phyloP scores from a whole-genome alignment of 768 basidiomycete species.

The Pholiota conissans region DNA sequence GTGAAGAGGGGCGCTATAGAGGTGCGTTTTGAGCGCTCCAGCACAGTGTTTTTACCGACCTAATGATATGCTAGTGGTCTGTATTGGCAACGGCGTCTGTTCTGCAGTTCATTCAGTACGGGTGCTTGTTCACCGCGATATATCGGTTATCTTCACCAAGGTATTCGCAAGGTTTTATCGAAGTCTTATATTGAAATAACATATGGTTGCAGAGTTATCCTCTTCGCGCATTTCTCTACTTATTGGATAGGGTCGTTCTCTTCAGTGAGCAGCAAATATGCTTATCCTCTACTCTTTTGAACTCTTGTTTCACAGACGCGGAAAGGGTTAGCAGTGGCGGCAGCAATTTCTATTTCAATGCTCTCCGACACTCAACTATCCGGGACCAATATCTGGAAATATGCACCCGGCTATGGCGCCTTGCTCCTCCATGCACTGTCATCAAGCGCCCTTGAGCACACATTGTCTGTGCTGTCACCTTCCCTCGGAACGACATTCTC shows the following conservation, averaged over 20 bases:
- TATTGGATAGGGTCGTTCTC: conserved; percentile 62
- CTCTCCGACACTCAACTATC: conserved; percentile 53
- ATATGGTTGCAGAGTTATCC: conserved; percentile 49
- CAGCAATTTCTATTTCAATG: conserved; percentile 56
- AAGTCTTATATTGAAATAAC: background rate
- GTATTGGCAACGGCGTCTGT: conserved; percentile 67
- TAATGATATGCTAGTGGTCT: conserved; percentile 55
- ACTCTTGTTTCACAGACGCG: conserved; percentile 38
- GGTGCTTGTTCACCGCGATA: conserved; percentile 65
- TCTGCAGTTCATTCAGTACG: conserved; percentile 67
- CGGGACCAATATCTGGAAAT: conserved; percentile 38
- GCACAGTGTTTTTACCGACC: conserved; percentile 8
- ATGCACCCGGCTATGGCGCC: conserved; percentile 67
- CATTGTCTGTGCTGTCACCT: conserved; percentile 55
- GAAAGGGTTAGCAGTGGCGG: conserved; percentile 44
- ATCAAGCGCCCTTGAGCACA: conserved; percentile 64
- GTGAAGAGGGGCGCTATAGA: conserved; percentile 57
- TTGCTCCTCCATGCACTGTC: conserved; percentile 57
- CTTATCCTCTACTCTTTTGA: background rate
- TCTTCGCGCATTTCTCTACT: conserved; percentile 70
- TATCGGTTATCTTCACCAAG: conserved; percentile 66
- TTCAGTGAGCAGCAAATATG: conserved; percentile 37
- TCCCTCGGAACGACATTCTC: conserved; percentile 58
- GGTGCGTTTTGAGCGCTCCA: conserved; percentile 41
- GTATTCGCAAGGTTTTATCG: conserved; percentile 31